A percentile compares a stretch with the other conserved stretches of the same genome.
Evolutionary conservation across 2,329 filamentous ascomycete species (phyloP).

Genomic region (Fusarium compactum): DNA sequence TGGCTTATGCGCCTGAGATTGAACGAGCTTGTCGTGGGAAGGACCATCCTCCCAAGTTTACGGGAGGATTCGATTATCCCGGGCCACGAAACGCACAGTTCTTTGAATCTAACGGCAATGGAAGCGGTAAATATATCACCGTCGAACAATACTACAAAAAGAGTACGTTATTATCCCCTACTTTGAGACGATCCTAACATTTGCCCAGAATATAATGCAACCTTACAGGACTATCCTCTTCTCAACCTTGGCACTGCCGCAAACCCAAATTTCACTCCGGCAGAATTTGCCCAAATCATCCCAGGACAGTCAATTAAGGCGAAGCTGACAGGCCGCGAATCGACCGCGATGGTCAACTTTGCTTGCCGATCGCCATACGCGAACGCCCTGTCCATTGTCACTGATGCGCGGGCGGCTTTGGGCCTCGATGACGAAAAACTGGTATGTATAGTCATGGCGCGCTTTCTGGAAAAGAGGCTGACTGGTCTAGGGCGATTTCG

Average conservation of each 20-base stretch:
- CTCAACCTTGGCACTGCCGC: conserved; percentile 72
- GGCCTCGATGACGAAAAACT: conserved; percentile 65
- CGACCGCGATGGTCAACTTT: conserved; percentile 76
- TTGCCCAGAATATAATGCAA: conserved; percentile 52
- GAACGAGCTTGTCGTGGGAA: conserved; percentile 18
- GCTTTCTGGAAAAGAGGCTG: conserved; percentile 8
- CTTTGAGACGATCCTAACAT: conserved; percentile 10
- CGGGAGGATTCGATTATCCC: conserved; percentile 43
- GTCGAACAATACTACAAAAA: conserved; percentile 60
- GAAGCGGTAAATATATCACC: conserved; percentile 48
- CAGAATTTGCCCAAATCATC: conserved; percentile 73
- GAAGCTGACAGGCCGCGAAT: conserved; percentile 71
- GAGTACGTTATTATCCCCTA: conserved; percentile 49
- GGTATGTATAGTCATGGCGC: conserved; percentile 13
- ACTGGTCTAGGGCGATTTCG: conserved; percentile 62
- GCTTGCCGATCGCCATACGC: conserved; percentile 74
- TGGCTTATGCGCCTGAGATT: conserved; percentile 46
- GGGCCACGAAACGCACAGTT: conserved; percentile 53
- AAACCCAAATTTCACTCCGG: conserved; percentile 73
- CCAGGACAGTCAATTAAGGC: conserved; percentile 73
- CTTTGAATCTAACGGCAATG: conserved; percentile 43
- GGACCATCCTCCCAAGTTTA: conserved; percentile 43
- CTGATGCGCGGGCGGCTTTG: conserved; percentile 67
- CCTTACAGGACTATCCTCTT: conserved; percentile 63
- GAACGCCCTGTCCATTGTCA: conserved; percentile 76